Conservation (phyloP, 2,329 filamentous ascomycete genomes). For the Aspergillus aculeatus region DNA sequence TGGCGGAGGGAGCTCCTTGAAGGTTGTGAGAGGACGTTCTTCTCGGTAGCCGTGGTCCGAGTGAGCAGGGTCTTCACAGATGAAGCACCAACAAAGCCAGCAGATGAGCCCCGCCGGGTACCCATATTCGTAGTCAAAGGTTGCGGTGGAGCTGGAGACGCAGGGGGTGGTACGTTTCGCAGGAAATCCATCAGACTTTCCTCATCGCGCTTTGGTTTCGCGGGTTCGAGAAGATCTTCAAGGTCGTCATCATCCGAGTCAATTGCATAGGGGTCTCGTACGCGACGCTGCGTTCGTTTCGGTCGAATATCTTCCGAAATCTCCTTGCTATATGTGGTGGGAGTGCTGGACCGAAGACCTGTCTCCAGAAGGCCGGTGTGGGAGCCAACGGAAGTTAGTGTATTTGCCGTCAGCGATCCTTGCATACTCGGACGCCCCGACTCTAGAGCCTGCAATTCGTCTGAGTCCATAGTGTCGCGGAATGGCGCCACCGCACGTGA, state of each 20-base stretch:
- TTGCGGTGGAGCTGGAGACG: slow-evolving; percentile 30
- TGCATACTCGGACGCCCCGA: slow-evolving; percentile 36
- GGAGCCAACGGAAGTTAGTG: slow-evolving; percentile 66
- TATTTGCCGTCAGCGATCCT: slow-evolving; percentile 53
- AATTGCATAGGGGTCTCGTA: slow-evolving; percentile 91
- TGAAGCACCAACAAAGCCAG: slow-evolving; percentile 19
- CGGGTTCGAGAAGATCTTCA: slow-evolving; percentile 52
- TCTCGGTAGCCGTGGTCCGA: slow-evolving; percentile 32
- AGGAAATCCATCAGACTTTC: slow-evolving; percentile 52
- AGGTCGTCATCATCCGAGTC: slow-evolving; percentile 68
- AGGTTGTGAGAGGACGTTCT: slow-evolving; percentile 28
- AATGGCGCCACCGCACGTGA: slow-evolving; percentile 82
- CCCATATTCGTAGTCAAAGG: slow-evolving; percentile 27
- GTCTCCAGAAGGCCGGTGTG: slow-evolving; percentile 64
- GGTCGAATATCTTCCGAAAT: slow-evolving; percentile 52
- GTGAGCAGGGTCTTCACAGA: slow-evolving; percentile 38
- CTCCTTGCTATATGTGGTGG: neutral
- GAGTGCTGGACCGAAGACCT: slow-evolving; percentile 5
- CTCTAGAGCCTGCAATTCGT: slow-evolving; percentile 57
- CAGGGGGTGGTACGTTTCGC: slow-evolving; percentile 45
- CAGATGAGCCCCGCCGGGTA: slow-evolving; percentile 18
- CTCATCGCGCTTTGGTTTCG: slow-evolving; percentile 41
- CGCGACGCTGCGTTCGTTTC: slow-evolving; percentile 70
- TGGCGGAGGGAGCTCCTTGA: slow-evolving; percentile 37
- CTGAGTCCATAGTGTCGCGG: slow-evolving; percentile 79